These are phyloP conservation scores for Calocybe cyanea DNA, from an alignment of 768 basidiomycete species.

Conservation along the genomic window DNA sequence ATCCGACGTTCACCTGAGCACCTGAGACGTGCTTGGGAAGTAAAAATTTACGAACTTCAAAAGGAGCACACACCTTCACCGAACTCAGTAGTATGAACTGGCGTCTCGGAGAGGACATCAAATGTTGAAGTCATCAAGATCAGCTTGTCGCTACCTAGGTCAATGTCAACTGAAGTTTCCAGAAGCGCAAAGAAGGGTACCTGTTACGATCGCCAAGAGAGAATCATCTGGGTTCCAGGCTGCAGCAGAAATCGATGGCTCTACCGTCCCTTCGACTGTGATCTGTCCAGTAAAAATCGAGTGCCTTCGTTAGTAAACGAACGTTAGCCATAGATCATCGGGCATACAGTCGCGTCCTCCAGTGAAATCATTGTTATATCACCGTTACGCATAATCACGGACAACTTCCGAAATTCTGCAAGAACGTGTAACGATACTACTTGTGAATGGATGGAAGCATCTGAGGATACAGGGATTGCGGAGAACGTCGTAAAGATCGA, in stretches of 20 bases:
- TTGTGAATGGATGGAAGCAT: slow-evolving; percentile 29
- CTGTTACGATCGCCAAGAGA: slow-evolving; percentile 77
- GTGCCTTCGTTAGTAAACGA: slow-evolving; percentile 17
- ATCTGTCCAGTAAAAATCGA: slow-evolving; percentile 48
- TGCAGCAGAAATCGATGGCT: slow-evolving; percentile 77
- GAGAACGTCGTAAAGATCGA: slow-evolving; percentile 34
- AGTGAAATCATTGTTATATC: slow-evolving; percentile 74
- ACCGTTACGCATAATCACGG: slow-evolving; percentile 67
- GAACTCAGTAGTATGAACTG: slow-evolving; percentile 70
- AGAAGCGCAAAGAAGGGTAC: slow-evolving; percentile 30
- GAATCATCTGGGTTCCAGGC: slow-evolving; percentile 93
- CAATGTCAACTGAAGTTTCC: background rate
- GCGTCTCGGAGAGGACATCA: slow-evolving; percentile 80
- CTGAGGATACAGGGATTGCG: slow-evolving; percentile 24
- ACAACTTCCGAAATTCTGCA: slow-evolving; percentile 66
- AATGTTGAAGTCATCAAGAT: slow-evolving; percentile 88
- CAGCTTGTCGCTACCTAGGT: slow-evolving; percentile 67
- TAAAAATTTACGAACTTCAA: slow-evolving; percentile 1
- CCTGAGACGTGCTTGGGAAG: slow-evolving; percentile 39
- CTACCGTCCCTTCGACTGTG: slow-evolving; percentile 76
- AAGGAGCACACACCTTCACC: slow-evolving; percentile 63
- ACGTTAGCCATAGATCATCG: background rate
- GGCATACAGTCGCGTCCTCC: slow-evolving; percentile 44
- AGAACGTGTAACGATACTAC: slow-evolving; percentile 66
- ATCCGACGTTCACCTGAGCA: slow-evolving; percentile 91